Percentiles rank a stretch among this genome's conserved stretches.
Conservation (phyloP, 257 asterid genomes). For the Ehretia macrophylla region DNA sequence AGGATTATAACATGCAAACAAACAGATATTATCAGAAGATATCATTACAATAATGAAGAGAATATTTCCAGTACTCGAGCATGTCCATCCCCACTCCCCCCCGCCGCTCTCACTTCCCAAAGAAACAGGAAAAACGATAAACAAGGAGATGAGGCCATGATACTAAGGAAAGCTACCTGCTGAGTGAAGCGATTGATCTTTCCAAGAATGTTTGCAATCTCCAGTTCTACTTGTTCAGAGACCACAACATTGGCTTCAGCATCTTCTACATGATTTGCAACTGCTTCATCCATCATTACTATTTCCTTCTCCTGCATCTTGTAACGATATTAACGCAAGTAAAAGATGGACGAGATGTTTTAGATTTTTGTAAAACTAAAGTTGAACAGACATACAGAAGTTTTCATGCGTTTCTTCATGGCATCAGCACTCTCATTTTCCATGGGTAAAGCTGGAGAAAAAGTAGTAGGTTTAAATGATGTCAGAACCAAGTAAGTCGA, state of each 20-base stretch:
- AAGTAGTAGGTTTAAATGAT: neutral
- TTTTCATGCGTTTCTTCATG: conserved; percentile 51
- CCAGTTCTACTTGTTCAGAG: conserved; percentile 66
- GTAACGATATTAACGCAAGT: conserved; percentile 1
- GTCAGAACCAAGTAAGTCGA: conserved; percentile 1
- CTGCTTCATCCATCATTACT: conserved; percentile 31
- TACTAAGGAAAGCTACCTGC: conserved; percentile 45
- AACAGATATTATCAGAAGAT: conserved; percentile 7
- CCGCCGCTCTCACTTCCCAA: too few species aligned
- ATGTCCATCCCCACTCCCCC: too few species aligned
- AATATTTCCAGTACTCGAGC: neutral
- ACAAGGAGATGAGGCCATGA: neutral
- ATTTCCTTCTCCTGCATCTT: conserved; percentile 36
- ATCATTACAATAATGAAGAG: neutral
- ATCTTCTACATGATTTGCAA: conserved; percentile 39
- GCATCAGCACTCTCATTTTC: conserved; percentile 31
- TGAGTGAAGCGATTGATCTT: conserved; percentile 70
- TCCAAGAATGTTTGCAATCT: conserved; percentile 71
- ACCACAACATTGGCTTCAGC: conserved; percentile 42
- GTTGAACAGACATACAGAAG: conserved; percentile 43
- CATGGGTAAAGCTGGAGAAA: conserved; percentile 24
- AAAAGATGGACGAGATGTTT: neutral
- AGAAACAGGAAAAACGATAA: too few species aligned
- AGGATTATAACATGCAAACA: conserved; percentile 23
- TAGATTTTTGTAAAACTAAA: neutral